These are phyloP conservation scores for Biscutella laevigata DNA, from an alignment of 441 rosid species.

Conservation along the genomic window DNA sequence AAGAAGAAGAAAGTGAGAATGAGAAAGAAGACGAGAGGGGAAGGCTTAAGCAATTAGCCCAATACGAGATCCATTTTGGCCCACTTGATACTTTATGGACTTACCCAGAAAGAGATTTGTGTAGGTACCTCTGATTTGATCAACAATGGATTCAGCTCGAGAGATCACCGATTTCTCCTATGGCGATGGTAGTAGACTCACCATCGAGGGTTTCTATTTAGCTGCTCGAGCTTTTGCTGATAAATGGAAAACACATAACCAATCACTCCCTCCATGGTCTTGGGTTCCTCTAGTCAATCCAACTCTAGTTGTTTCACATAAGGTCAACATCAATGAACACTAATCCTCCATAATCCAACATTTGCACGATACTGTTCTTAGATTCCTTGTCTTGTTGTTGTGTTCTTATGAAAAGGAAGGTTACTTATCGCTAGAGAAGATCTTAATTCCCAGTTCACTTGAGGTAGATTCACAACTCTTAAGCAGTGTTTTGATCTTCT, in stretches of 20 bases:
- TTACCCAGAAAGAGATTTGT: too few relatives aligned
- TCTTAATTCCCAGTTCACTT: conserved; percentile 27
- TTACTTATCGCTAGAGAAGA: conserved; percentile 62
- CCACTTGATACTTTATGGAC: too few relatives aligned
- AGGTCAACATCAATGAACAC: conserved; percentile 7
- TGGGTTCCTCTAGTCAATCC: conserved; percentile 27
- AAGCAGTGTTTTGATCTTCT: neutral
- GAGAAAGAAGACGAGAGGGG: too few relatives aligned
- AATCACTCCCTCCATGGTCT: conserved; percentile 15
- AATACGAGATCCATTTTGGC: too few relatives aligned
- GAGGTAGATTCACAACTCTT: conserved; percentile 28
- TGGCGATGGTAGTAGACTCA: conserved; percentile 58
- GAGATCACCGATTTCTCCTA: conserved; percentile 22
- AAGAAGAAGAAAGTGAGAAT: too few relatives aligned
- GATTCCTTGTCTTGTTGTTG: neutral
- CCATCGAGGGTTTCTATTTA: conserved; percentile 35
- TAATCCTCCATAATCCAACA: neutral
- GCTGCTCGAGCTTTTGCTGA: conserved; percentile 48
- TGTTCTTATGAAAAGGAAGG: conserved; percentile 26
- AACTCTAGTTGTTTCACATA: conserved; percentile 5
- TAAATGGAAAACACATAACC: conserved; percentile 17
- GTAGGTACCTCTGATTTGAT: too few relatives aligned
- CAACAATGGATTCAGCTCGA: conserved; percentile 1
- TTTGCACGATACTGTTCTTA: neutral
- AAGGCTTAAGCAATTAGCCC: too few relatives aligned